Base-by-base conservation (phyloP, 768 basidiomycete genomes). In the Gloeostereum incarnatum region DNA sequence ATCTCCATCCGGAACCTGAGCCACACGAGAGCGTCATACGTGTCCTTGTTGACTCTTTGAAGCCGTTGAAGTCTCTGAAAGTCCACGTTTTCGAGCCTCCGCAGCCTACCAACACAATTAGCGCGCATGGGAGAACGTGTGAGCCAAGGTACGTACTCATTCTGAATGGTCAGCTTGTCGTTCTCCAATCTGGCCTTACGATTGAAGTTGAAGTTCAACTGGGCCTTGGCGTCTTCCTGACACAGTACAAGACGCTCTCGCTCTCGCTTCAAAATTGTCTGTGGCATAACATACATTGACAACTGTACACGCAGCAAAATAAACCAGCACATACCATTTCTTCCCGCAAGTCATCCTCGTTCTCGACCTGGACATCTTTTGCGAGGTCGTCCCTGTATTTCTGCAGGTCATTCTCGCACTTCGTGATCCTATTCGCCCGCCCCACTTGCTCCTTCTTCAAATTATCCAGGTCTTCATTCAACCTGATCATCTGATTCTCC, bases 1-100 rank as follows among this genome's bases (percentile, higher is more conserved):
- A 97, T 78, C 38, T 80, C 70, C 72, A 78, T 80, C 54, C 72
- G 75, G 65, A 98, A 91, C 10, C 86, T 71, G 32, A 93, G 63
- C 87, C 89, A 93, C 2, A 66, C 41, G 2, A 89, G 78, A 2
- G 77, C 78, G 3, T 73, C 73, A 23, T 71, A 73, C 25, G 73
- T 71, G 31, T 81, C 76, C 0, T 39, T 51, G 48, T 92, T 82
- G 66, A 69, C 71, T 1, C 53, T 45, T 6, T 51, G 38, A 29
- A 88, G 66, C 16, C 51, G 61, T 18, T 70, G 58, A 5, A 90
- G 65, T 49, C 79, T 87, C 43, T 69, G 71, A 40, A 68, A 63
- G 20, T 75, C 62, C 6, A 66, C 68, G 34, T 75, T 64, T 21
- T 78, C 73, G 13, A 84, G 66, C 33, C 64, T 61, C 40, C 59